Base-by-base conservation (phyloP, 805 yeast genomes). In the Naumovozyma castellii region DNA sequence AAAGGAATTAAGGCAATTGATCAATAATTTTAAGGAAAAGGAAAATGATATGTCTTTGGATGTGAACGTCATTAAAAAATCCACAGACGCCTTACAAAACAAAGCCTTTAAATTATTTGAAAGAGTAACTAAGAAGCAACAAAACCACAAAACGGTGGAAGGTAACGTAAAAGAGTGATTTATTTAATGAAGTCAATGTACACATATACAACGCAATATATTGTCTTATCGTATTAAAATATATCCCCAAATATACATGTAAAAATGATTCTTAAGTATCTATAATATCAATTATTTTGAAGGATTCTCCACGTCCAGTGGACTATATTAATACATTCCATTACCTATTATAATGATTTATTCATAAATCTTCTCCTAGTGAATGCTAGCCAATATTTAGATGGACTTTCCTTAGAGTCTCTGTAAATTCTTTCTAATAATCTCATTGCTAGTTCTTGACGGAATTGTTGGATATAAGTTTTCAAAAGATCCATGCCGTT, bases 361-460 rank as follows among this genome's bases (percentile, higher is more conserved):
- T 92, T 92, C 98, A 92, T 92, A 61, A 92, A 92, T 60, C 85
- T 78, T 66, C 94, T 82, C 67, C 92, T 80, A 31, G 95, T 84
- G 63, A 92, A 92, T 2, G 97, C 95, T 54, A 92, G 67, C 99
- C 99, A 92, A 66, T 75, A 80, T 63, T 90, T 92, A 52, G 90
- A 82, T 30, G 98, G 97, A 15, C 54, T 56, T 8, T 66, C 55
- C 37, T 66, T 67, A 38, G 73, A 76, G 13, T 76, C 83, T 27
- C 65, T 70, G 58, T 84, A 86, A 34, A 92, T 68, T 55, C 87
- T 73, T 50, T 71, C 75, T 49, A 90, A 69, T 57, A 92, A 73
- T 47, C 98, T 73, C 49, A 75, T 73, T 12, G 94, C 84, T 56
- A 88, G 69, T 61, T 92, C 97, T 65, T 92, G 97, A 66, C 99